phyloP scores from a whole-genome alignment of 208 protist species.

The Angomonas ambiguus region DNA sequence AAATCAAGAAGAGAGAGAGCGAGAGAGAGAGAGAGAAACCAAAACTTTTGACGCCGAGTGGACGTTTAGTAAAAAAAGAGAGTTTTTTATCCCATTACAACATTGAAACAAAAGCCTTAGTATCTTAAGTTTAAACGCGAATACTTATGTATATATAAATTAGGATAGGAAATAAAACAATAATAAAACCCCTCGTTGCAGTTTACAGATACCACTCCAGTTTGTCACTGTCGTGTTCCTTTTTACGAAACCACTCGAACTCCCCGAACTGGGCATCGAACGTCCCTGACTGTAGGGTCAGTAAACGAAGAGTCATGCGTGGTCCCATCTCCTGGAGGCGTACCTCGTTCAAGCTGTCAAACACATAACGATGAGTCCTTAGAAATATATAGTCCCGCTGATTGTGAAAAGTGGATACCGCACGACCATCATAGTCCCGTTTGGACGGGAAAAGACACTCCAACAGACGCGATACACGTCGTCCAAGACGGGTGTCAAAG shows the following conservation, averaged over 20 bases:
- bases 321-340: slow-evolving; percentile 92
- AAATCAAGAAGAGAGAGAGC: slow-evolving; percentile 2
- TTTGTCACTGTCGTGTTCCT: slow-evolving; percentile 87
- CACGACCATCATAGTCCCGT: slow-evolving; percentile 85
- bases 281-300: slow-evolving; percentile 87
- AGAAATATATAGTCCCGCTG: slow-evolving; percentile 94
- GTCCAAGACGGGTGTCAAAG: slow-evolving; percentile 89
- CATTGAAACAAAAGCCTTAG: too few relatives aligned
- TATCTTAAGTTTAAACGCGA: too few relatives aligned
- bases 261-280: slow-evolving; percentile 92
- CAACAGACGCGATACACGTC: slow-evolving; percentile 80
- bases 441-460: slow-evolving; percentile 87
- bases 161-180: slow-evolving; percentile 14
- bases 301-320: slow-evolving; percentile 84
- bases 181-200: too few relatives aligned
- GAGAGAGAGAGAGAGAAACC: slow-evolving; percentile 3
- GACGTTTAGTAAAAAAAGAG: slow-evolving; percentile 9
- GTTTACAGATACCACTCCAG: slow-evolving; percentile 88
- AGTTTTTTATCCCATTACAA: too few relatives aligned
- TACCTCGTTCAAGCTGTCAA: slow-evolving; percentile 84
- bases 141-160: neutral
- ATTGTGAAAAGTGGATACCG: slow-evolving; percentile 92
- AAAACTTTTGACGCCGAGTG: neutral
- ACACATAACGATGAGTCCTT: slow-evolving; percentile 91
- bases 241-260: slow-evolving; percentile 94